Conservation (phyloP, 768 basidiomycete genomes). For the Suillus weaverae region DNA sequence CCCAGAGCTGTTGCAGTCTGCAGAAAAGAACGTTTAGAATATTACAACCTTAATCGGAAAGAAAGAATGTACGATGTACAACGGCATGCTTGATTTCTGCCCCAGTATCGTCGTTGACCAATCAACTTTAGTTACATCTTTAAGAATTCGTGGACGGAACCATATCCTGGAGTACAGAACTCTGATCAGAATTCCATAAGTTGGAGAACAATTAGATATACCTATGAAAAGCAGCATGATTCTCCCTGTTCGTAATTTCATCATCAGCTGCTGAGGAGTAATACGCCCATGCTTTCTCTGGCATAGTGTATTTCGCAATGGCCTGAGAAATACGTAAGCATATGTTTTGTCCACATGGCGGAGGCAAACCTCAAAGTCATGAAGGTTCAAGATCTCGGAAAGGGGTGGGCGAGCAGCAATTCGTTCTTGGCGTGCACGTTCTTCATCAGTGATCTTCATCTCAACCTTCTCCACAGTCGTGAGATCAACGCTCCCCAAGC, state of each 20-base stretch:
- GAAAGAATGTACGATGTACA: constrained; percentile 59
- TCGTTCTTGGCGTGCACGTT: constrained; percentile 63
- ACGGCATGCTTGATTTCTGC: constrained; percentile 65
- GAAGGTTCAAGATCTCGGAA: constrained; percentile 77
- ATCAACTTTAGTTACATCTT: constrained; percentile 78
- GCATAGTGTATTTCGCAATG: constrained; percentile 76
- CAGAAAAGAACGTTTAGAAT: constrained; percentile 8
- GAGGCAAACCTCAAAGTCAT: constrained; percentile 79
- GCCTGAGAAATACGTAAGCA: constrained; percentile 42
- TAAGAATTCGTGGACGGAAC: constrained; percentile 84
- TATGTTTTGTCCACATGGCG: not conserved
- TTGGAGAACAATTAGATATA: constrained; percentile 16
- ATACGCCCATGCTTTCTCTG: constrained; percentile 88
- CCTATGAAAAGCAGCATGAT: constrained; percentile 87
- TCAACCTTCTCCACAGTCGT: constrained; percentile 62
- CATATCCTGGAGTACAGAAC: constrained; percentile 52
- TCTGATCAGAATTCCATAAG: not conserved
- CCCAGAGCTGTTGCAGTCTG: constrained; percentile 76
- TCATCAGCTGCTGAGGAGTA: constrained; percentile 91
- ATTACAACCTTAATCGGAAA: not conserved
- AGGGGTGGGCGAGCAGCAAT: constrained; percentile 65
- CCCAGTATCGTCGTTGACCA: constrained; percentile 80
- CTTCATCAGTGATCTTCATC: constrained; percentile 63
- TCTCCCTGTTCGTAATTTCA: constrained; percentile 83
- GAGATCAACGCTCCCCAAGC: constrained; percentile 67